These are phyloP conservation scores for Limonomyces culmigenus DNA, from an alignment of 1,284 basidiomycete species.

Conservation along the genomic window DNA sequence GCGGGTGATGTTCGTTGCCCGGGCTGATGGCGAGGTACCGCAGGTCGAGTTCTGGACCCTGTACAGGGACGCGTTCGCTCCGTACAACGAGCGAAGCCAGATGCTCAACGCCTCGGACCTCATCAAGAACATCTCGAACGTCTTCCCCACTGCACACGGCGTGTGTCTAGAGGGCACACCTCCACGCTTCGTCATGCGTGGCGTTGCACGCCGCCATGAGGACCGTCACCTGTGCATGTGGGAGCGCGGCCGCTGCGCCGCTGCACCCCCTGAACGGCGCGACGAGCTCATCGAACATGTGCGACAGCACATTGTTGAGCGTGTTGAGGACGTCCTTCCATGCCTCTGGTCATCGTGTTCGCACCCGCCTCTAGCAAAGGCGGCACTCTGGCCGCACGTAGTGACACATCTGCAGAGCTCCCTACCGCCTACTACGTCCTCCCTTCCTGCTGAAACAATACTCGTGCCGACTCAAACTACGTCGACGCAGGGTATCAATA, in stretches of 20 bases:
- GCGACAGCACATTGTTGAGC: conserved; percentile 31
- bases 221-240: conserved; percentile 52
- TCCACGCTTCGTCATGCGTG: conserved; percentile 66
- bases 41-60: conserved; percentile 85
- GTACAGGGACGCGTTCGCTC: conserved; percentile 60
- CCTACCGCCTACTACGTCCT: conserved; percentile 30
- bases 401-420: conserved; percentile 54
- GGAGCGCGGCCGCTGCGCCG: conserved; percentile 38
- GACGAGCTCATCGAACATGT: conserved; percentile 55
- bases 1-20: conserved; percentile 58
- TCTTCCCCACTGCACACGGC: conserved; percentile 67
- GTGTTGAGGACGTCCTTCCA: conserved; percentile 19
- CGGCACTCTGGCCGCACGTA: conserved; percentile 40
- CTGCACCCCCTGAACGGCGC: conserved; percentile 27
- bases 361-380: conserved; percentile 23
- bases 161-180: conserved; percentile 62
- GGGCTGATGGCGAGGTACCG: conserved; percentile 59
- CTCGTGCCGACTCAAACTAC: background rate
- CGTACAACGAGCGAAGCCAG: conserved; percentile 28
- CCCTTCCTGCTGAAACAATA: conserved; percentile 25
- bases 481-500: background rate
- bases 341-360: conserved; percentile 46
- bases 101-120: conserved; percentile 71
- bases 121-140: conserved; percentile 68
- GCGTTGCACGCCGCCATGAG: conserved; percentile 53